A percentile compares a stretch with the other conserved stretches of the same genome.
Conservation (phyloP, 176 grass and related monocot species). For the Neostapfia colusana region DNA sequence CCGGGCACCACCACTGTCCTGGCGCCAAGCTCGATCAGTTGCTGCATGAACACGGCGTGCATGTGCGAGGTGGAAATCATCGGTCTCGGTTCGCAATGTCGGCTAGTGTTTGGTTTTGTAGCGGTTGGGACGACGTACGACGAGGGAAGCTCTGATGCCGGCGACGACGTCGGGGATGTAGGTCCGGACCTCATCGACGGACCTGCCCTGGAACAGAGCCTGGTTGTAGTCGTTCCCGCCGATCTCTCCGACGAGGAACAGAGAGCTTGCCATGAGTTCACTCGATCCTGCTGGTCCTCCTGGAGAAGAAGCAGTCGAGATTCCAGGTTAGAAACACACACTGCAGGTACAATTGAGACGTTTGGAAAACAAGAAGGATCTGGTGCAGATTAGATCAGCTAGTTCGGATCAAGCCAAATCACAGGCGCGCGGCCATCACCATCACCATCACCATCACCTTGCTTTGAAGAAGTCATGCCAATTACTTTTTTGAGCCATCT, state of each 20-base stretch:
- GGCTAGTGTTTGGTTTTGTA: too few species aligned
- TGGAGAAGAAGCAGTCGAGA: background rate
- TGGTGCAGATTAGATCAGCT: too few species aligned
- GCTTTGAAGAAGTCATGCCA: background rate
- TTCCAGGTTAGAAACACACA: background rate
- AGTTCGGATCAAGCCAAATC: background rate
- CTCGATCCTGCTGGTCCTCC: background rate
- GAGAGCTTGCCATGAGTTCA: slow-evolving; percentile 38
- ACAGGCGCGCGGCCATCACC: too few species aligned
- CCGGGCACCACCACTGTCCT: slow-evolving; percentile 52
- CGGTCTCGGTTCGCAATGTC: background rate
- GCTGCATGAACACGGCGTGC: slow-evolving; percentile 15
- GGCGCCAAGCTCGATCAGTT: slow-evolving; percentile 50
- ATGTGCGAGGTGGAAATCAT: background rate
- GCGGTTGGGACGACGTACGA: background rate
- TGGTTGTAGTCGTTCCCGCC: slow-evolving; percentile 73
- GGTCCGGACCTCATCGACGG: slow-evolving; percentile 42
- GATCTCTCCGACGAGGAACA: slow-evolving; percentile 71
- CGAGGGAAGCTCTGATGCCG: slow-evolving; percentile 34
- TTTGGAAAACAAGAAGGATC: too few species aligned
- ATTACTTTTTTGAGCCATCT: slow-evolving; percentile 47
- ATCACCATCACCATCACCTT: slow-evolving; percentile 30
- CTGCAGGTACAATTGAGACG: too few species aligned
- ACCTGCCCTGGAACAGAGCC: slow-evolving; percentile 43
- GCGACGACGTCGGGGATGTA: slow-evolving; percentile 53